Percentiles rank a stretch among this genome's conserved stretches.
Evolutionary conservation across 148 eudicot species (phyloP).

Genomic region (Salicornia ramosissima): DNA sequence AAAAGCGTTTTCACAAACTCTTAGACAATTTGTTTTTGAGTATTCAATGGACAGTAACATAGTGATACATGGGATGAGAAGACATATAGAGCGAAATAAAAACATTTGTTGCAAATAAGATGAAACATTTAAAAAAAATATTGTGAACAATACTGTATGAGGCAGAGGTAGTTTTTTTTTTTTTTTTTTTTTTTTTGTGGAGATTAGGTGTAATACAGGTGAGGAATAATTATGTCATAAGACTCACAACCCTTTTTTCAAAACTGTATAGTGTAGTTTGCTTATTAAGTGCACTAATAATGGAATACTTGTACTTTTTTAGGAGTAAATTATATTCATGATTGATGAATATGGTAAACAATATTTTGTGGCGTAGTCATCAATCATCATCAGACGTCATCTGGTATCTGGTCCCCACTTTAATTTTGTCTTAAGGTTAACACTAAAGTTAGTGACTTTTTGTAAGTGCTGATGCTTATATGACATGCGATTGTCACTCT

Average conservation of each 20-base stretch:
- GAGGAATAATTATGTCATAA: not conserved
- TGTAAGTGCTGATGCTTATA: not conserved
- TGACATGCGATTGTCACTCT: not conserved
- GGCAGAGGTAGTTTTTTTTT: not conserved
- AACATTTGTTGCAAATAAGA: too few relatives aligned
- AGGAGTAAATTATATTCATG: not conserved
- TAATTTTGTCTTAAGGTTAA: not conserved
- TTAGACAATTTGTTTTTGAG: too few relatives aligned
- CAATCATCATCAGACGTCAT: conserved; percentile 1
- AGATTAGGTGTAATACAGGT: not conserved
- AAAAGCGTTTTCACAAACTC: too few relatives aligned
- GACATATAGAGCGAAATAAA: too few relatives aligned
- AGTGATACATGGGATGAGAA: too few relatives aligned
- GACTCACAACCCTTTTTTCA: not conserved
- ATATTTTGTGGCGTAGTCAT: not conserved
- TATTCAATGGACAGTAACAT: too few relatives aligned
- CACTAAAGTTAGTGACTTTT: conserved; percentile 7
- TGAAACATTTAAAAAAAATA: too few relatives aligned
- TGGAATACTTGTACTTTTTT: not conserved
- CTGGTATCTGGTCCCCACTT: not conserved
- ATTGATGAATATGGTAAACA: not conserved
- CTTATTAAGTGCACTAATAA: not conserved
- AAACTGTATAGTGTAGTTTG: not conserved
- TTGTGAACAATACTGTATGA: too few relatives aligned
- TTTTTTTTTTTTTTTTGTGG: too few relatives aligned